Evolutionary conservation across 2,329 filamentous ascomycete species (phyloP).

Genomic region (Myriosclerotinia duriaeana): DNA sequence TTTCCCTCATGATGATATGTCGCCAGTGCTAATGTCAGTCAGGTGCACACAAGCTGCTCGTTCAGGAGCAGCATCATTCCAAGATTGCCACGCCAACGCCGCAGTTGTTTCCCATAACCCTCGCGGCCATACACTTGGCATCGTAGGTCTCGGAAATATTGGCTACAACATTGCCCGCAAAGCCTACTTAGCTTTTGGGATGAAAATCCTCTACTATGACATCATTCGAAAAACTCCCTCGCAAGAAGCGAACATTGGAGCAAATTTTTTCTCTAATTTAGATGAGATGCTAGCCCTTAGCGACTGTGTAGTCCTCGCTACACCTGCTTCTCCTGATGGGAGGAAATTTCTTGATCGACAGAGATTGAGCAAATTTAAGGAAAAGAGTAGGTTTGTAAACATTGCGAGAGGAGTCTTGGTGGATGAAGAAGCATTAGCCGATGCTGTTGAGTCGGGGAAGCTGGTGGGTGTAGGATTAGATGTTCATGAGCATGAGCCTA

Average conservation of each 20-base stretch:
- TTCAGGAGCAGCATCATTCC: conserved; percentile 45
- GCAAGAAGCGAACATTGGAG: conserved; percentile 47
- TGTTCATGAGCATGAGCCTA: conserved; percentile 62
- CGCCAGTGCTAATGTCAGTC: neutral
- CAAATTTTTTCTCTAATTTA: conserved; percentile 52
- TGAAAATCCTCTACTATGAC: conserved; percentile 66
- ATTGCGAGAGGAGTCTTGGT: conserved; percentile 64
- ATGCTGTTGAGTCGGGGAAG: conserved; percentile 54
- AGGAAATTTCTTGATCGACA: conserved; percentile 50
- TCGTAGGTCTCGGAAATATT: conserved; percentile 69
- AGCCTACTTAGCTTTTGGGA: conserved; percentile 58
- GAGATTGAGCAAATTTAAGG: conserved; percentile 53
- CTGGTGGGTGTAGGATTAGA: conserved; percentile 59
- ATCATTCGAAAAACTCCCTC: conserved; percentile 46
- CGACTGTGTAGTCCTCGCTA: conserved; percentile 64
- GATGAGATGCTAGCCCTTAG: conserved; percentile 51
- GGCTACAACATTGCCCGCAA: conserved; percentile 62
- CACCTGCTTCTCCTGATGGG: conserved; percentile 51
- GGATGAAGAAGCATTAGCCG: conserved; percentile 62
- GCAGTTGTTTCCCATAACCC: conserved; percentile 64
- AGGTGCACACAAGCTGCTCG: conserved; percentile 38
- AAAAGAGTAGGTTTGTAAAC: conserved; percentile 61
- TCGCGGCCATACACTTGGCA: conserved; percentile 58
- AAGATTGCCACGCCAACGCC: conserved; percentile 58
- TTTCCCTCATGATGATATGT: neutral